These are phyloP conservation scores for Gossypium longicalyx DNA, from an alignment of 345 rosid genomes.

Conservation along the genomic window DNA sequence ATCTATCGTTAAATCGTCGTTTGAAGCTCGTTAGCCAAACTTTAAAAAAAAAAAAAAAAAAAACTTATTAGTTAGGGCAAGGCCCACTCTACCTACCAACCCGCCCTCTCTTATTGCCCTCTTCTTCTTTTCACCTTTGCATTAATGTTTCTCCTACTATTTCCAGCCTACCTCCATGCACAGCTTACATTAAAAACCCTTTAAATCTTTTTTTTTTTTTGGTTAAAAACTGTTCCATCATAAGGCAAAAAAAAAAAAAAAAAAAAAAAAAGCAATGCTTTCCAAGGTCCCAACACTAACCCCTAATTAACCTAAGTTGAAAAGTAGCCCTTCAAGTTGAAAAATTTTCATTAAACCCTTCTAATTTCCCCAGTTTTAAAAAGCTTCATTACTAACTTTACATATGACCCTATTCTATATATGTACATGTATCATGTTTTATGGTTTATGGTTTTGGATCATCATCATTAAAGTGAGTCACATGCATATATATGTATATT, in stretches of 20 bases:
- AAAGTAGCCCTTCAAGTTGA: background rate
- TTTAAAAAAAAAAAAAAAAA: too few relatives aligned
- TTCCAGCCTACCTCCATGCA: slow-evolving; percentile 22
- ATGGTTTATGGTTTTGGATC: background rate
- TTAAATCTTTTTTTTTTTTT: background rate
- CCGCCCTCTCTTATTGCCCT: background rate
- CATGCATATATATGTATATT: background rate
- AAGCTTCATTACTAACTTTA: too few relatives aligned
- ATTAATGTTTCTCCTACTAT: slow-evolving; percentile 25
- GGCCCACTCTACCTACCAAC: background rate
- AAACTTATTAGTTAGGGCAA: background rate
- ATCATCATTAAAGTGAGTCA: background rate
- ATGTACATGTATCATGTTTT: too few relatives aligned
- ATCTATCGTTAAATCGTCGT: too few relatives aligned
- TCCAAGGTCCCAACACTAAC: background rate
- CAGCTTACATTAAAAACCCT: slow-evolving; percentile 4
- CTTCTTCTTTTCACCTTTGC: slow-evolving; percentile 16
- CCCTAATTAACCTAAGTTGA: background rate
- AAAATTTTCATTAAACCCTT: too few relatives aligned
- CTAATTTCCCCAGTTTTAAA: too few relatives aligned
- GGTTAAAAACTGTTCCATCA: background rate
- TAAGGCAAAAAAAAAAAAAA: background rate
- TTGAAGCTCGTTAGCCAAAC: too few relatives aligned
- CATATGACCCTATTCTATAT: too few relatives aligned
- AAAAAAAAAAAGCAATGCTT: background rate